Evolutionary conservation across 2,329 filamentous ascomycete genomes (phyloP).

Genomic region (Samsoniella hepiali): DNA sequence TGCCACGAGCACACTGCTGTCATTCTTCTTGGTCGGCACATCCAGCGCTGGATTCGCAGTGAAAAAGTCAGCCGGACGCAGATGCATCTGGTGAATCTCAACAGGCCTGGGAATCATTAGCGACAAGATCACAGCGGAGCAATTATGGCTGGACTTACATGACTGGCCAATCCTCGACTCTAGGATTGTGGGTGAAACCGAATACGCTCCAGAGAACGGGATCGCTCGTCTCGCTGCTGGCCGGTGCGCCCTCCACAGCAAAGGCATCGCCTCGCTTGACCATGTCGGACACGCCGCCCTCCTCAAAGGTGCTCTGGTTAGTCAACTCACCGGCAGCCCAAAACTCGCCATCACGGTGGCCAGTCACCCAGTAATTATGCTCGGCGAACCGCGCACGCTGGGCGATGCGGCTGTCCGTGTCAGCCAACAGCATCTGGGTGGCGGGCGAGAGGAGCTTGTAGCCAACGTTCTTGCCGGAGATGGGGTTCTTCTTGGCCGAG

Average conservation of each 20-base stretch:
- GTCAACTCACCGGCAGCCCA: conserved; percentile 51
- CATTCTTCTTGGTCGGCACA: conserved; percentile 36
- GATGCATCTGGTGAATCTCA: conserved; percentile 46
- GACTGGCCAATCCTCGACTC: conserved; percentile 49
- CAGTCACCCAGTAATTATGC: conserved; percentile 49
- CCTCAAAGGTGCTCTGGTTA: conserved; percentile 45
- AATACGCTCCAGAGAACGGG: conserved; percentile 48
- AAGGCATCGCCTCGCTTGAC: conserved; percentile 47
- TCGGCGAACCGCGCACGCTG: conserved; percentile 43
- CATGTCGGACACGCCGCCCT: conserved; percentile 46
- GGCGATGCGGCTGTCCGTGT: conserved; percentile 41
- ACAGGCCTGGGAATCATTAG: conserved; percentile 39
- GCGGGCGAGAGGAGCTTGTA: conserved; percentile 47
- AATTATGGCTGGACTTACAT: conserved; percentile 38
- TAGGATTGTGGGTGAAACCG: conserved; percentile 46
- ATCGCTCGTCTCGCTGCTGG: conserved; percentile 23
- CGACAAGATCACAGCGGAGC: background rate
- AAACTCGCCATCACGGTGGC: conserved; percentile 47
- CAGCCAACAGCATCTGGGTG: conserved; percentile 47
- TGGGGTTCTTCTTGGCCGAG: conserved; percentile 40
- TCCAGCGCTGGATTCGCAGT: conserved; percentile 44
- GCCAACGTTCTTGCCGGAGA: conserved; percentile 47
- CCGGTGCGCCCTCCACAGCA: conserved; percentile 32
- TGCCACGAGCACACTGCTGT: conserved; percentile 40
- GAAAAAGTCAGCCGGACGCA: conserved; percentile 45